A percentile compares a stretch with the other conserved stretches of the same genome.
Conservation (phyloP, 2,329 filamentous ascomycete genomes). For the Fusarium penzigii region DNA sequence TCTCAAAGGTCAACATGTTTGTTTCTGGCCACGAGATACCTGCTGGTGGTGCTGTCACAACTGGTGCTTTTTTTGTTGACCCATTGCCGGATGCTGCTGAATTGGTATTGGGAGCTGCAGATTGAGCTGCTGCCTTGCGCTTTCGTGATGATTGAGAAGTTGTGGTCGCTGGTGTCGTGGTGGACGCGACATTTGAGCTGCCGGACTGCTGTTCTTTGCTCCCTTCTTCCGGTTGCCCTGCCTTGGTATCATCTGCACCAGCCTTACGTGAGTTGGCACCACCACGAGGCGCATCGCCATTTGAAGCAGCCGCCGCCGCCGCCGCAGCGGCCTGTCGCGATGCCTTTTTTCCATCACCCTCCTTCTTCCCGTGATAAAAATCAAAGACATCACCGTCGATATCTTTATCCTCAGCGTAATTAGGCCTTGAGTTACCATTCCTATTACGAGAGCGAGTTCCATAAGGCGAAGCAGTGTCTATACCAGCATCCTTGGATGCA, state of each 20-base stretch:
- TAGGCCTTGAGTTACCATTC: constrained; percentile 75
- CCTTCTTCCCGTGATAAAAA: constrained; percentile 56
- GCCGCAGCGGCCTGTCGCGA: constrained; percentile 45
- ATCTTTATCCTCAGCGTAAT: constrained; percentile 94
- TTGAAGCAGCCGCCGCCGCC: constrained; percentile 30
- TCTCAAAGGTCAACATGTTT: constrained; percentile 88
- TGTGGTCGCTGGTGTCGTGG: constrained; percentile 52
- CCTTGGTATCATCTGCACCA: constrained; percentile 42
- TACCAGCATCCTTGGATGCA: constrained; percentile 50
- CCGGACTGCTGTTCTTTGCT: constrained; percentile 37
- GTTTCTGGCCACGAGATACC: constrained; percentile 58
- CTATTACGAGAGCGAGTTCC: constrained; percentile 94
- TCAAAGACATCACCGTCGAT: constrained; percentile 86
- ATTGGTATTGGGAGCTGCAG: constrained; percentile 20
- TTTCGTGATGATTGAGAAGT: constrained; percentile 67
- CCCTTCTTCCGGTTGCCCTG: constrained; percentile 35
- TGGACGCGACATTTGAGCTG: constrained; percentile 29
- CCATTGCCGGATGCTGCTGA: constrained; percentile 26
- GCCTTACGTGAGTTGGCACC: constrained; percentile 44
- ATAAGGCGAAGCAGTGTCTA: constrained; percentile 68
- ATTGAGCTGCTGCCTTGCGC: constrained; percentile 69
- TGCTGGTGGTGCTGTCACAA: constrained; percentile 36
- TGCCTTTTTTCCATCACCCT: constrained; percentile 58
- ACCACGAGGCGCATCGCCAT: constrained; percentile 38
- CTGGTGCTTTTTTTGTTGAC: constrained; percentile 20